Evolutionary conservation across 1,284 basidiomycete genomes (phyloP), one percentile per base, ranked within the genome.

Genomic region (Ustilago lituana): DNA sequence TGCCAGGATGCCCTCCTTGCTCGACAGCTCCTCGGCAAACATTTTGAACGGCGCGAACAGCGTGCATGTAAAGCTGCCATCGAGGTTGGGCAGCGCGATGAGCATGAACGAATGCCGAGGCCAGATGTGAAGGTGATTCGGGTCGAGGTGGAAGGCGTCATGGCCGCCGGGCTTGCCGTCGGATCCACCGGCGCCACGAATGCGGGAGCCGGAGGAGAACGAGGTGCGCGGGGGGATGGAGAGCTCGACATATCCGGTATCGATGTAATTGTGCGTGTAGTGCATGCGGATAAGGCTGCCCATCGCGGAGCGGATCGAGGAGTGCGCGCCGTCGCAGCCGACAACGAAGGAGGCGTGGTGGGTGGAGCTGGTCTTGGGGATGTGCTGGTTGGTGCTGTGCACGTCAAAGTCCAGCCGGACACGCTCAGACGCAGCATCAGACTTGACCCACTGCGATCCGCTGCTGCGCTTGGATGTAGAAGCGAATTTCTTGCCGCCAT

Each of bases 41-140:
- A 91, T 90, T 55, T 86, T 79, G 69, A 88, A 90, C 17, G 94
- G 93, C 53, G 93, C 92, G 85, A 98, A 98, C 63, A 98, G 86
- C 20, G 94, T 97, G 83, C 84, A 82, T 0, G 85, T 86, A 75
- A 86, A 85, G 8, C 83, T 84, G 33, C 83, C 80, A 68, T 85
- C 85, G 27, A 54, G 32, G 48, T 81, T 98, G 68, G 95, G 93
- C 48, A 98, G 88, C 17, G 93, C 96, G 79, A 98, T 97, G 77
- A 98, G 88, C 95, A 98, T 98, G 86, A 97, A 98, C 47, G 92
- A 91, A 83, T 94, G 92, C 79, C 94, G 89, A 58, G 95, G 96
- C 95, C 95, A 98, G 81, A 98, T 98, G 85, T 98, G 96, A 70
- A 98, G 88, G 84, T 98, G 92, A 84, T 92, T 90, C 70, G 92